Evolutionary conservation across 2,329 filamentous ascomycete genomes (phyloP), one percentile per base, ranked within the genome.

Genomic region (Myriosclerotinia duriaeana): DNA sequence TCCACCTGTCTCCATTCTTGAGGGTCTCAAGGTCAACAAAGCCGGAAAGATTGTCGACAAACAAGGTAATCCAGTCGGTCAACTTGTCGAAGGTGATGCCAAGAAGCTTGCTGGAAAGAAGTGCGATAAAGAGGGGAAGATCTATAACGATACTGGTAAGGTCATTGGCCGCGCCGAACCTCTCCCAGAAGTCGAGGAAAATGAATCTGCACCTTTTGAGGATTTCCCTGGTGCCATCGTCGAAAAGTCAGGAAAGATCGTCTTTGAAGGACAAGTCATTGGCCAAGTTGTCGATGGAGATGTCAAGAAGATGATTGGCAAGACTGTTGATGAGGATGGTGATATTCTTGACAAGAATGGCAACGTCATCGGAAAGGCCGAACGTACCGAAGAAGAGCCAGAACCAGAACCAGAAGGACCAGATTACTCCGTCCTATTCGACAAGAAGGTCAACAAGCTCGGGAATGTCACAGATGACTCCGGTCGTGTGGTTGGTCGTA

Each of bases 301-400:
- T 60, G 74, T 82, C 5, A 87, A 87, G 78, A 82, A 82, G 64
- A 81, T 91, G 40, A 83, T 86, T 67, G 88, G 88, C 42, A 88
- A 87, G 76, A 77, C 81, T 46, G 91, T 95, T 17, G 92, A 95
- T 67, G 89, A 92, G 69, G 91, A 95, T 69, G 92, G 92, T 50
- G 91, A 95, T 66, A 87, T 96, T 46, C 82, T 90, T 65, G 92
- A 95, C 80, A 88, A 88, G 77, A 92, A 91, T 74, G 85, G 85
- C 36, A 87, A 87, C 68, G 75, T 79, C 2, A 76, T 87, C 2
- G 75, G 74, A 44, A 74, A 74, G 42, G 74, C 74, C 7, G 75
- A 76, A 56, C 67, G 74, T 46, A 73, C 72, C 8, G 73, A 77
- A 61, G 77, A 78, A 38, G 67, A 66, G 11, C 66, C 69, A 34